Evolutionary conservation across 2,329 filamentous ascomycete species (phyloP).

Genomic region (Daldinia sp.): DNA sequence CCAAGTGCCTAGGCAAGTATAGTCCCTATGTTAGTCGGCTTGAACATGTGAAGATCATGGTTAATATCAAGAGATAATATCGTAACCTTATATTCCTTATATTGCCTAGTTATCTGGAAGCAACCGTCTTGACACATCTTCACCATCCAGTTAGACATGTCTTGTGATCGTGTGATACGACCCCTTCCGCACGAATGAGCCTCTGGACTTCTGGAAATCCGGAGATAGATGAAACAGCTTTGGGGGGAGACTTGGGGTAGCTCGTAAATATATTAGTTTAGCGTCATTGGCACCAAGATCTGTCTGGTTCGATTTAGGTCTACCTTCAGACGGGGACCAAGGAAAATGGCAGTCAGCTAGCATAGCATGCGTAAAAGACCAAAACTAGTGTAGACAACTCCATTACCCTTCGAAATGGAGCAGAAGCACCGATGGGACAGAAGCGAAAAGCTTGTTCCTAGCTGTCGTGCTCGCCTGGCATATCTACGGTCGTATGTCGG

Average conservation of each 20-base stretch:
- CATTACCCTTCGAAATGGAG: neutral
- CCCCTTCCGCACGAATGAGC: neutral
- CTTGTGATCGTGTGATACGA: neutral
- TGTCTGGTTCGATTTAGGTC: neutral
- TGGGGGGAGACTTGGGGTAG: slow-evolving; percentile 2
- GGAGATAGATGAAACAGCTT: slow-evolving; percentile 1
- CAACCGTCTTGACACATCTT: neutral
- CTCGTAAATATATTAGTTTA: neutral
- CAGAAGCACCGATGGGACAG: slow-evolving; percentile 14
- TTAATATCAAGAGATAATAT: neutral
- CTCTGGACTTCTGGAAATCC: neutral
- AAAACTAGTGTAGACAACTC: neutral
- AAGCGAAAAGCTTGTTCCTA: neutral
- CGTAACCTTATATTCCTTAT: too few species aligned
- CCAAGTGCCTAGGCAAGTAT: neutral
- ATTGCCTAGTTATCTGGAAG: too few species aligned
- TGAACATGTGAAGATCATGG: neutral
- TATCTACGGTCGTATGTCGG: slow-evolving; percentile 33
- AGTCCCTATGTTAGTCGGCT: neutral
- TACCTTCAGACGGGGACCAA: neutral
- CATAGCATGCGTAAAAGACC: neutral
- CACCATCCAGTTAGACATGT: too few species aligned
- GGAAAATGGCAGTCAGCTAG: neutral
- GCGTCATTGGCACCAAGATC: neutral
- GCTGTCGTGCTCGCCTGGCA: slow-evolving; percentile 13